Base-by-base conservation (phyloP, 768 basidiomycete genomes). In the Russula foetens region DNA sequence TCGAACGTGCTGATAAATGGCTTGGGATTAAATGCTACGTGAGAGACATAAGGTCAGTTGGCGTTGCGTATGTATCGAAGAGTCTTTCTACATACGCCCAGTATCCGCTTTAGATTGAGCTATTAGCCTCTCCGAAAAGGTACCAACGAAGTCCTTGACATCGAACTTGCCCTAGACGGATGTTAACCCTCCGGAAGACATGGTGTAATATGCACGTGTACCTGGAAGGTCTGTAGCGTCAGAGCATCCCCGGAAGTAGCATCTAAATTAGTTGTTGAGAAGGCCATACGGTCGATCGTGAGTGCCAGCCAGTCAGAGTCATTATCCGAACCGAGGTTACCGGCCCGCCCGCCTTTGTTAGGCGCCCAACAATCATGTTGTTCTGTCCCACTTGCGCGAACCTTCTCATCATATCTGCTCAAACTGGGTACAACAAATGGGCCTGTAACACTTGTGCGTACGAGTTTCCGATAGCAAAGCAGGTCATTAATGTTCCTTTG, bases 331-430 rank as follows among this genome's bases (percentile, higher is more conserved):
- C 53, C 43, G 29, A 23, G 29, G 24, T 44, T 33, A n/a, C 21
- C 45, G 45, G 24, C 7, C 41, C 41, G 50, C 23, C 14, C 11
- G n/a, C n/a, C n/a, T n/a, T n/a, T n/a, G n/a, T n/a, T n/a, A n/a
- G n/a, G n/a, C n/a, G n/a, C n/a, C n/a, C 14, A 12, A 7, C 2
- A 11, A 2, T 12, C 17, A 95, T 96, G 92, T 78, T 95, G 38
- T 96, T 96, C 78, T 98, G 96, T 71, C 96, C 96, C 31, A 91
- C 87, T 55, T 98, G 96, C 69, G 84, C 90, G 29, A 98, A 98
- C 72, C 78, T 92, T 46, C 81, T 95, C 17, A 79, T 88, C 47
- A 85, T 92, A 51, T 89, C 86, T 5, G 76, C 82, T 7, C 87
- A 89, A 62, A 85, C 85, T 0, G 86, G 88, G 1, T 85, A 84